Evolutionary conservation across 371 early-diverging fungal species (phyloP), one percentile per base, ranked within the genome.

Genomic region (Syncephalastrum contaminatum): DNA sequence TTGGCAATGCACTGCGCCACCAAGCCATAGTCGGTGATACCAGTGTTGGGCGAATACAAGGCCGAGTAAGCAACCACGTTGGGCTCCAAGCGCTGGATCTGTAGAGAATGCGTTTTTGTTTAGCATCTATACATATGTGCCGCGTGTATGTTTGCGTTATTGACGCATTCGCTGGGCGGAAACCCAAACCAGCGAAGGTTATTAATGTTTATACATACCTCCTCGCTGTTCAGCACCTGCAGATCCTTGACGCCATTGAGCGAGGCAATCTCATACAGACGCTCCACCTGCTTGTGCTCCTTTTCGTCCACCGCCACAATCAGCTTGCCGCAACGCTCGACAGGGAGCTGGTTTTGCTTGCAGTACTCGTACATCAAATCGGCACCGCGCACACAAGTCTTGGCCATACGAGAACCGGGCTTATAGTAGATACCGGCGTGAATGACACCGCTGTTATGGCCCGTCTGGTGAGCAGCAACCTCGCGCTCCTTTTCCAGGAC

Each of bases 331-430:
- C 75, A 74, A 19, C 78, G 69, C 51, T 74, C 73, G 3, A 72
- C 78, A 30, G 78, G 78, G 30, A 77, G 43, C 45, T 74, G 69
- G 22, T 77, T 67, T 48, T 77, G 69, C 56, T 77, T 72, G 50
- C 78, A 77, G 59, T 74, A 77, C 43, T 77, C 72, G 39, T 77
- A 77, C 78, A 77, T 77, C 41, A 77, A 46, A 44, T 73, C 75
- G 27, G 67, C 70, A 36, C 78, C 78, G 45, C 75, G 70, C 0
- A 77, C 75, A 51, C 78, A 74, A 1, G 75, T 74, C 36, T 74
- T 63, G 1, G 78, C 78, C 78, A 77, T 77, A 20, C 70, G 62
- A 13, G 78, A 74, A 27, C 78, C 78, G 21, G 78, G 78, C 48
- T 72, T 72, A 43, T 74, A 74, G 43, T 74, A 74, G 45, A 77